These are phyloP conservation scores for Albatrellus sp. DNA, from an alignment of 1,284 basidiomycete species.

Conservation along the genomic window DNA sequence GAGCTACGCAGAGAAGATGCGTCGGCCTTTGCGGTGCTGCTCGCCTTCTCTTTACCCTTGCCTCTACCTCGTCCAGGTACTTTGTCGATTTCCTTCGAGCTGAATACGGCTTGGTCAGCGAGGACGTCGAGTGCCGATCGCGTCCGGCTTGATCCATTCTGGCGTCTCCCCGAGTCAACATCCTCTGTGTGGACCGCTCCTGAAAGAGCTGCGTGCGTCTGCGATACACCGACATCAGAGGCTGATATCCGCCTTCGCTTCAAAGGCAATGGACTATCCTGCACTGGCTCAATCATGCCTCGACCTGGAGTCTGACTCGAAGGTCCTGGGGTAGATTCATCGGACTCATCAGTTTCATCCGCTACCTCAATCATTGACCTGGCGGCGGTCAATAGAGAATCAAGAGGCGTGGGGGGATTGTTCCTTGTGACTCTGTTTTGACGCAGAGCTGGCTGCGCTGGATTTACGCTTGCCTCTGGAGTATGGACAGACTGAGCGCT, in stretches of 20 bases:
- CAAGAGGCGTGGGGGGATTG: constrained; percentile 26
- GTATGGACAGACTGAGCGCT: constrained; percentile 1
- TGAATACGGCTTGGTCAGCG: constrained; percentile 52
- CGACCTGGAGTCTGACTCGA: constrained; percentile 7
- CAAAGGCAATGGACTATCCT: constrained; percentile 14
- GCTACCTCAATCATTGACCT: constrained; percentile 38
- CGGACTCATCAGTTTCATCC: constrained; percentile 13
- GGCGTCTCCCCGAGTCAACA: constrained; percentile 7
- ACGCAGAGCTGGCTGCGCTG: background rate
- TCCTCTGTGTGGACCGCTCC: constrained; percentile 1
- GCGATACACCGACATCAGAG: constrained; percentile 2
- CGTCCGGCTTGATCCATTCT: constrained; percentile 16
- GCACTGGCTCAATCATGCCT: constrained; percentile 10
- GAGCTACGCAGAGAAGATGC: too few relatives aligned
- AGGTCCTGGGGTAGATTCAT: constrained; percentile 7
- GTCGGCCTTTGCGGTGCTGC: background rate
- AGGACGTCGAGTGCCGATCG: constrained; percentile 53
- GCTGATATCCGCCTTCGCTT: constrained; percentile 14
- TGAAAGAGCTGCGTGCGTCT: background rate
- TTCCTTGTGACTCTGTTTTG: constrained; percentile 10
- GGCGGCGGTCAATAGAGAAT: constrained; percentile 50
- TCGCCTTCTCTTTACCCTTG: constrained; percentile 14
- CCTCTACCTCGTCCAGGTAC: constrained; percentile 5
- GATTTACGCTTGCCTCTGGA: background rate
- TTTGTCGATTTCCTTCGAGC: constrained; percentile 11